Evolutionary conservation across 2,329 filamentous ascomycete species (phyloP).

Genomic region (Arthroderma sp.): DNA sequence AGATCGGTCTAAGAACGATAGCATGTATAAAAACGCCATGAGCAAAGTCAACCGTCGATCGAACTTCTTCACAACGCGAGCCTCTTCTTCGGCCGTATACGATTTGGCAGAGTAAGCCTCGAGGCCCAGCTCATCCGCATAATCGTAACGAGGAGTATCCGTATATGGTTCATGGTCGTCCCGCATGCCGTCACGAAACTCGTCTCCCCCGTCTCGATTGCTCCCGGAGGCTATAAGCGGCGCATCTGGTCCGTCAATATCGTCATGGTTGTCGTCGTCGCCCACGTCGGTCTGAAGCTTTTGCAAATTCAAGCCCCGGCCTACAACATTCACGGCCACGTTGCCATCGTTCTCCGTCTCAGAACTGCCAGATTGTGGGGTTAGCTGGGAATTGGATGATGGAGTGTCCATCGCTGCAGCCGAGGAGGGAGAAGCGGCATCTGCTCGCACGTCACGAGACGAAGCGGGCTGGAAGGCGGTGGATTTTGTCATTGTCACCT

Average conservation of each 20-base stretch:
- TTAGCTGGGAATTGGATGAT: constrained; percentile 15
- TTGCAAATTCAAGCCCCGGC: constrained; percentile 12
- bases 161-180: background rate
- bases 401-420: constrained; percentile 2
- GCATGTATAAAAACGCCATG: constrained; percentile 66
- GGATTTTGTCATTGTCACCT: constrained; percentile 1
- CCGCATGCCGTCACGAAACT: background rate
- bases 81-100: constrained; percentile 53
- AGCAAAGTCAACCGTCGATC: constrained; percentile 68
- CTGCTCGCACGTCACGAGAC: background rate
- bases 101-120: constrained; percentile 17
- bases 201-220: constrained; percentile 16
- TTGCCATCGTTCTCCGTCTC: constrained; percentile 14
- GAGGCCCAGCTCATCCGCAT: constrained; percentile 1
- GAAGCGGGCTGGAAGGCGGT: background rate
- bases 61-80: constrained; percentile 56
- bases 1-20: constrained; percentile 74
- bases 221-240: constrained; percentile 15
- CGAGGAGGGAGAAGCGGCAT: background rate
- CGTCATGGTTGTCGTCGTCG: constrained; percentile 6
- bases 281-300: constrained; percentile 25
- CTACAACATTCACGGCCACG: background rate
- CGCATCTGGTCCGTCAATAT: too few relatives aligned
- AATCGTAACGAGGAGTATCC: constrained; percentile 4
- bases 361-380: constrained; percentile 22